Percentiles rank a stretch among this genome's conserved stretches.
These are phyloP conservation scores for Termitomyces sp. DNA, from an alignment of 768 basidiomycete species.

Conservation along the genomic window DNA sequence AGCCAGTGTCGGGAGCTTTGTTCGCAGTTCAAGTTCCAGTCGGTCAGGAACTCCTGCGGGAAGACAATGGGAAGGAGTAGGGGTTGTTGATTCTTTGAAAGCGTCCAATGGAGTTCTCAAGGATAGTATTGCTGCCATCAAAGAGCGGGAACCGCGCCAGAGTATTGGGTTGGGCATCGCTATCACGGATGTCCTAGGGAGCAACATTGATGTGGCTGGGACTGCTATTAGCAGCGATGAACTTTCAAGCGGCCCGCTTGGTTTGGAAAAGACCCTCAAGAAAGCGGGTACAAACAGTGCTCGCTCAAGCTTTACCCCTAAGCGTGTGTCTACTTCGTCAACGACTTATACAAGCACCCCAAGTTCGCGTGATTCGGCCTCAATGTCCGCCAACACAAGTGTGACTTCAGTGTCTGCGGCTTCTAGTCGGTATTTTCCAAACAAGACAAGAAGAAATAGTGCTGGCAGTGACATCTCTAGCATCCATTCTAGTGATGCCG, in stretches of 20 bases:
- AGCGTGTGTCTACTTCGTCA: constrained; percentile 87
- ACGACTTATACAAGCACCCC: constrained; percentile 81
- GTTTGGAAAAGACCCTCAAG: constrained; percentile 65
- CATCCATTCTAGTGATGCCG: constrained; percentile 65
- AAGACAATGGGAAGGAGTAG: constrained; percentile 76
- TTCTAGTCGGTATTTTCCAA: constrained; percentile 70
- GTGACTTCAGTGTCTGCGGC: constrained; percentile 71
- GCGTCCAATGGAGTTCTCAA: constrained; percentile 34
- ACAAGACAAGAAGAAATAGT: constrained; percentile 74
- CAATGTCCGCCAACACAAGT: constrained; percentile 75
- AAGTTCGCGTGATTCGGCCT: constrained; percentile 85
- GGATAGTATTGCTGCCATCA: constrained; percentile 35
- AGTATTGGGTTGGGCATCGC: constrained; percentile 31
- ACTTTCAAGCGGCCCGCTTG: constrained; percentile 37
- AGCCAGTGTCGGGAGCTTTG: constrained; percentile 72
- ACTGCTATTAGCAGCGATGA: constrained; percentile 60
- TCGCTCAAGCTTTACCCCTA: constrained; percentile 76
- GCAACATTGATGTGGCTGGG: constrained; percentile 38
- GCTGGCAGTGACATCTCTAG: constrained; percentile 84
- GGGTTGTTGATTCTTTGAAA: constrained; percentile 35
- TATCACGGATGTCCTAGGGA: constrained; percentile 31
- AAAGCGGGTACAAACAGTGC: constrained; percentile 54
- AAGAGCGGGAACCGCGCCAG: constrained; percentile 46
- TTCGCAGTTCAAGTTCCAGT: constrained; percentile 61
- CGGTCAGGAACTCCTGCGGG: constrained; percentile 72